phyloP scores from a whole-genome alignment of 257 asterid species.

The Mentha longifolia region DNA sequence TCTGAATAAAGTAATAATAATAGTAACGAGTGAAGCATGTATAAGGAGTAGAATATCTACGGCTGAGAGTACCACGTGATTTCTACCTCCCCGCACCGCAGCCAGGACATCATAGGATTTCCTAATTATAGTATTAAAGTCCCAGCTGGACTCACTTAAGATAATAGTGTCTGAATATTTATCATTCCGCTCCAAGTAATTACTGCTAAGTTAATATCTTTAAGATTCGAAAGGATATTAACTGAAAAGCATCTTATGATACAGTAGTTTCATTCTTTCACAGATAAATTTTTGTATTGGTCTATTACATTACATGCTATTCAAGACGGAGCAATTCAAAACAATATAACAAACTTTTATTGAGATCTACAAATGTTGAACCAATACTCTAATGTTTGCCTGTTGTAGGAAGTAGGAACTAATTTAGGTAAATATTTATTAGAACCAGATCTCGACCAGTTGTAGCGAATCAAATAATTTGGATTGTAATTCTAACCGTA shows the following conservation, averaged over 20 bases:
- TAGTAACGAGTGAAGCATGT: neutral
- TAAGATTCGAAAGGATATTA: neutral
- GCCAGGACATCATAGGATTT: neutral
- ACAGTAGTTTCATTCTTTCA: neutral
- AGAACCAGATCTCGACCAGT: conserved; percentile 3
- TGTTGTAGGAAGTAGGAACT: neutral
- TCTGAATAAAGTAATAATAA: neutral
- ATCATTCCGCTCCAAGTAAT: neutral
- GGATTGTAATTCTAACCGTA: neutral
- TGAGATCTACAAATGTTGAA: neutral
- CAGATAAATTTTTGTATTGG: neutral
- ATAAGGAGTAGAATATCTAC: neutral
- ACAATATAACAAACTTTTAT: neutral
- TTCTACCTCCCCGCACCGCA: neutral
- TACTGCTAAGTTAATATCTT: neutral
- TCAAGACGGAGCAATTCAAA: neutral
- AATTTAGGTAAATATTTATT: neutral
- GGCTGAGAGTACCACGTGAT: neutral
- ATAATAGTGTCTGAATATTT: neutral
- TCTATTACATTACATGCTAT: neutral
- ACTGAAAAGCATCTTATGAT: neutral
- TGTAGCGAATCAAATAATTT: neutral
- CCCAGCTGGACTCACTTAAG: neutral
- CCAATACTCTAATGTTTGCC: neutral
- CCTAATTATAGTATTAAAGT: neutral